Evolutionary conservation across 176 grass and related monocot species (phyloP).

Genomic region (Lolium rigidum): DNA sequence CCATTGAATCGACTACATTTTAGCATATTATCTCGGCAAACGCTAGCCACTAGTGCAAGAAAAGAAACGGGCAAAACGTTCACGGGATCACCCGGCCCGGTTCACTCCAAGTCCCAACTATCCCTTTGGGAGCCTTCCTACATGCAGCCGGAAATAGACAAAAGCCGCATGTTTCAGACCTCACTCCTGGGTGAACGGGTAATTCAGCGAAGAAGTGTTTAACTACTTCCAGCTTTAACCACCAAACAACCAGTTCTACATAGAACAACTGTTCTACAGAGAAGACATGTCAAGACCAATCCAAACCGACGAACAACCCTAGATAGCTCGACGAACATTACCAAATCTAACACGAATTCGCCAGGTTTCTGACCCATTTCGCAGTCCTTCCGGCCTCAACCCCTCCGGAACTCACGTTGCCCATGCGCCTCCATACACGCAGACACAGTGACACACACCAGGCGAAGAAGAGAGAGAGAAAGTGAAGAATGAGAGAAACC

Average conservation of each 20-base stretch:
- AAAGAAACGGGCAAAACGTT: neutral
- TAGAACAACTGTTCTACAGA: too few species aligned
- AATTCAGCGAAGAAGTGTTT: neutral
- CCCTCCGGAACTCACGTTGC: neutral
- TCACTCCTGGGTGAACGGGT: neutral
- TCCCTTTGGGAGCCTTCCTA: neutral
- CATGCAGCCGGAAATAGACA: neutral
- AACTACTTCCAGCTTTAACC: too few species aligned
- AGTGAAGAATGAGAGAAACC: neutral
- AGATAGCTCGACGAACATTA: conserved; percentile 1
- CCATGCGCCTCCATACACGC: neutral
- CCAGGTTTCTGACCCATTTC: neutral
- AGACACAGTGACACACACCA: too few species aligned
- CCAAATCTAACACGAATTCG: conserved; percentile 24
- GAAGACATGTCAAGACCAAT: neutral
- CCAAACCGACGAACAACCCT: neutral
- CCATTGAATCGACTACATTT: neutral
- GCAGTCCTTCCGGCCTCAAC: neutral
- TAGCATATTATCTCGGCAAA: neutral
- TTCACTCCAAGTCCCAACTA: neutral
- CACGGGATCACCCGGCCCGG: too few species aligned
- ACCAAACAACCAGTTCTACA: too few species aligned
- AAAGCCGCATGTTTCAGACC: neutral
- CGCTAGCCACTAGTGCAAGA: neutral
- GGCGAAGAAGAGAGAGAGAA: neutral